Conservation (phyloP, 257 asterid genomes). For the Ocimum tenuiflorum region DNA sequence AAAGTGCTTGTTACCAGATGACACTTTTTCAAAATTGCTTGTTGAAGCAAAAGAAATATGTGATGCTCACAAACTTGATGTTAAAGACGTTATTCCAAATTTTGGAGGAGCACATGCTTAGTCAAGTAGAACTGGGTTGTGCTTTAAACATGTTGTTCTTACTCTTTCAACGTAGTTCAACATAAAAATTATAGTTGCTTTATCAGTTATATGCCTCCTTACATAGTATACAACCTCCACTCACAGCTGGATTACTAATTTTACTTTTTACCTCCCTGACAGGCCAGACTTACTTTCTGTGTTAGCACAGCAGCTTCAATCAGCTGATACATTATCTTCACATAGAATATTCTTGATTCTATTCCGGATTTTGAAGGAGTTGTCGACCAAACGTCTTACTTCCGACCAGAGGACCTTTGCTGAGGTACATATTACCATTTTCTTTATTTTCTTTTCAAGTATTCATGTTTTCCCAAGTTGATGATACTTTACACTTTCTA, state of each 20-base stretch:
- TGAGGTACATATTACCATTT: slow-evolving; percentile 49
- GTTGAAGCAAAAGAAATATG: slow-evolving; percentile 36
- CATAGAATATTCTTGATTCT: slow-evolving; percentile 89
- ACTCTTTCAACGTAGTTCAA: background rate
- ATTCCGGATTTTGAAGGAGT: slow-evolving; percentile 85
- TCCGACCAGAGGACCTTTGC: slow-evolving; percentile 82
- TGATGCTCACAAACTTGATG: slow-evolving; percentile 13
- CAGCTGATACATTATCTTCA: slow-evolving; percentile 77
- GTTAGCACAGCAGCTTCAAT: slow-evolving; percentile 80
- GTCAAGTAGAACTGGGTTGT: no score
- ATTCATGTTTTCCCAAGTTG: background rate
- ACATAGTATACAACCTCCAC: slow-evolving; percentile 10
- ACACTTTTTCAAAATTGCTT: slow-evolving; percentile 39
- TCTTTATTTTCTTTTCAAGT: background rate
- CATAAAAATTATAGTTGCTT: background rate
- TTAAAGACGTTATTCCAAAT: no score
- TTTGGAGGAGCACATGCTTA: no score
- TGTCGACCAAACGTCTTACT: slow-evolving; percentile 83
- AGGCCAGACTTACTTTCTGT: slow-evolving; percentile 93
- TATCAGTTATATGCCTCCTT: background rate
- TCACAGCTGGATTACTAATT: background rate
- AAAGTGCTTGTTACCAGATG: slow-evolving; percentile 31
- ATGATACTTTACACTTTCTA: slow-evolving; percentile 2
- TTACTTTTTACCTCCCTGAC: slow-evolving; percentile 30
- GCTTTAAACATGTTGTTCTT: background rate